Percentiles rank a stretch among this genome's conserved stretches.
Conservation (phyloP, 2,329 filamentous ascomycete species). For the Paramyrothecium roridum region DNA sequence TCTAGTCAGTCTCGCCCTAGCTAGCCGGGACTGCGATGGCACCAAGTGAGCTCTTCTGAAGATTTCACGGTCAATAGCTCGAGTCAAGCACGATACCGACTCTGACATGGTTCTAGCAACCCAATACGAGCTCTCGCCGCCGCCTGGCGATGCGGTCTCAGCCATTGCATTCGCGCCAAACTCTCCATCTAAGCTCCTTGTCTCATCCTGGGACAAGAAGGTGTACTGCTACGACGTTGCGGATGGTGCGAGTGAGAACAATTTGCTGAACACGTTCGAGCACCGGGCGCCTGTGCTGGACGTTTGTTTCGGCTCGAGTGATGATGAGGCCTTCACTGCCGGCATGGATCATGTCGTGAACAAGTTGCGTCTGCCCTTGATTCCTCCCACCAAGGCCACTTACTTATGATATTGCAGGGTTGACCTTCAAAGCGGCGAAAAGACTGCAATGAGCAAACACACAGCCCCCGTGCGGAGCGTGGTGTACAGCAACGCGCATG, state of each 20-base stretch:
- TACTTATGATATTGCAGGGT: conserved; percentile 38
- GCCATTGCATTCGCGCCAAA: conserved; percentile 79
- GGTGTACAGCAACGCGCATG: conserved; percentile 73
- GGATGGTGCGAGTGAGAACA: conserved; percentile 49
- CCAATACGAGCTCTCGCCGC: conserved; percentile 79
- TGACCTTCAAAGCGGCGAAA: conserved; percentile 68
- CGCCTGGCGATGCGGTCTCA: conserved; percentile 85
- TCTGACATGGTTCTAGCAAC: conserved; percentile 40
- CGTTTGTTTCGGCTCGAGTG: conserved; percentile 82
- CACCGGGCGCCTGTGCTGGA: conserved; percentile 85
- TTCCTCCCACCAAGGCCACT: neutral
- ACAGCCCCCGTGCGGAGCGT: conserved; percentile 76
- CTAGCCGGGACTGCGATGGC: conserved; percentile 30
- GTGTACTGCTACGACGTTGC: conserved; percentile 84
- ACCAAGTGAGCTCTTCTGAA: conserved; percentile 29
- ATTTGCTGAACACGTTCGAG: conserved; percentile 69
- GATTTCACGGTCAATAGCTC: neutral
- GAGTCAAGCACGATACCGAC: conserved; percentile 10
- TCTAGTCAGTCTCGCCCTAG: conserved; percentile 11
- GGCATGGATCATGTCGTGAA: conserved; percentile 86
- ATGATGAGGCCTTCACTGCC: conserved; percentile 80
- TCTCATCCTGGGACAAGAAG: conserved; percentile 91
- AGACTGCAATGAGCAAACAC: conserved; percentile 77
- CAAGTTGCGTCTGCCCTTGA: conserved; percentile 44
- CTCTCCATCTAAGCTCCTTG: conserved; percentile 74